Percentiles rank a stretch among this genome's conserved stretches.
These are phyloP conservation scores for Digitaria exilis DNA, from an alignment of 202 grass and related monocot species.

Conservation along the genomic window DNA sequence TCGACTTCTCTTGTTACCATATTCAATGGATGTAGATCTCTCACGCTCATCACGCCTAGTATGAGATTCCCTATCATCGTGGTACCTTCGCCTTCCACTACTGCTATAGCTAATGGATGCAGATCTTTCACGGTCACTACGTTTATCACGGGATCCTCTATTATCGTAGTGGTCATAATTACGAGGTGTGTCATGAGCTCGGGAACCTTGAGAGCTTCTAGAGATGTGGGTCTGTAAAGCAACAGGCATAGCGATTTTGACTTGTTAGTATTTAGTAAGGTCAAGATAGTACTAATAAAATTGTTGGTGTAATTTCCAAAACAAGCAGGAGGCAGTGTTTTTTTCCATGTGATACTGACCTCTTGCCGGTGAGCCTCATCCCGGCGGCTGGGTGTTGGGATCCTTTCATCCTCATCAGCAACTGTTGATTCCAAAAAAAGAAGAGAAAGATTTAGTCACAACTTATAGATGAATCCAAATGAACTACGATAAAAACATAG, in stretches of 20 bases:
- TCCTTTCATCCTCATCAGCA: constrained; percentile 38
- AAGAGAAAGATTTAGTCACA: constrained; percentile 27
- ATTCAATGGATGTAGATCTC: constrained; percentile 52
- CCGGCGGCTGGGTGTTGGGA: constrained; percentile 35
- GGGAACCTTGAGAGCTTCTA: constrained; percentile 59
- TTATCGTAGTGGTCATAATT: constrained; percentile 40
- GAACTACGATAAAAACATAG: constrained; percentile 20
- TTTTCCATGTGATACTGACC: constrained; percentile 45
- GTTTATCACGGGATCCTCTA: constrained; percentile 37
- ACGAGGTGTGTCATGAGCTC: constrained; percentile 42
- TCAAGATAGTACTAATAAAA: constrained; percentile 26
- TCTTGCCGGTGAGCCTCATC: constrained; percentile 48
- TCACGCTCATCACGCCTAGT: constrained; percentile 52
- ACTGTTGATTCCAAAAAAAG: constrained; percentile 56
- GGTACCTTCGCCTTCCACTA: constrained; percentile 59
- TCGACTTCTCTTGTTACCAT: constrained; percentile 68
- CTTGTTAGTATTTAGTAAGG: constrained; percentile 33
- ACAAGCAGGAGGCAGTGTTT: constrained; percentile 23
- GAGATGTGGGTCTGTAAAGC: constrained; percentile 51
- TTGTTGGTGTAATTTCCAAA: constrained; percentile 20
- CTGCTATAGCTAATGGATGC: constrained; percentile 46
- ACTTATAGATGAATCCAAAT: constrained; percentile 17
- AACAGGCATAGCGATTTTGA: constrained; percentile 29
- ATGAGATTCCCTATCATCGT: constrained; percentile 55
- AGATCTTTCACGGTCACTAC: constrained; percentile 44